Evolutionary conservation across 1,139 yeast genomes (phyloP).

Genomic region (Pichiaceae sp.): DNA sequence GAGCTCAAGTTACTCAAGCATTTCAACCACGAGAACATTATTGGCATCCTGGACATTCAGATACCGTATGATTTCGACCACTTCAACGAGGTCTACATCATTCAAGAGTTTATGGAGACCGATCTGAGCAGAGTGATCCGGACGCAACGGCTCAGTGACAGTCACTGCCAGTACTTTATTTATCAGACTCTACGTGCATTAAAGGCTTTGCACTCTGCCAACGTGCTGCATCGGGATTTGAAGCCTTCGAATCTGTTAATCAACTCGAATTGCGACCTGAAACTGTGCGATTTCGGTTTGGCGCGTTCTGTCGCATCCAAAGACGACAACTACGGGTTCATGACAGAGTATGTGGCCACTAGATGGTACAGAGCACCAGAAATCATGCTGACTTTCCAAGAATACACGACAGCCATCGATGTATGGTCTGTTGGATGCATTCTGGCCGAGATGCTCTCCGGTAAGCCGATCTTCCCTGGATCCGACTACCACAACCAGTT

Average conservation of each 20-base stretch:
- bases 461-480: slow-evolving; percentile 74
- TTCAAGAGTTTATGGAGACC: slow-evolving; percentile 67
- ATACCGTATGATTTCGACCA: slow-evolving; percentile 69
- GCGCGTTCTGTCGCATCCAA: slow-evolving; percentile 32
- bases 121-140: slow-evolving; percentile 54
- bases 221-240: slow-evolving; percentile 81
- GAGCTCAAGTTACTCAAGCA: slow-evolving; percentile 84
- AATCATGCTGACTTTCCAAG: slow-evolving; percentile 62
- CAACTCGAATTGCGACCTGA: slow-evolving; percentile 89
- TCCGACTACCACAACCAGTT: slow-evolving; percentile 63
- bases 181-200: slow-evolving; percentile 59
- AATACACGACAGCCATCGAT: slow-evolving; percentile 66
- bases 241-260: slow-evolving; percentile 84
- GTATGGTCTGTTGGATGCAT: slow-evolving; percentile 79
- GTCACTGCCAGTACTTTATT: slow-evolving; percentile 60
- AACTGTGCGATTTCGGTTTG: slow-evolving; percentile 53
- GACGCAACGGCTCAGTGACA: slow-evolving; percentile 46
- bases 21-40: slow-evolving; percentile 87
- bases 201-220: slow-evolving; percentile 56
- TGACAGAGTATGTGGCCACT: slow-evolving; percentile 74
- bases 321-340: slow-evolving; percentile 33
- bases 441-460: slow-evolving; percentile 54
- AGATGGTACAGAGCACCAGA: slow-evolving; percentile 81
- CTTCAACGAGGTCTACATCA: slow-evolving; percentile 60
- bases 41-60: slow-evolving; percentile 84